These are phyloP conservation scores for Nevesoporus exiguus DNA, from an alignment of 768 basidiomycete genomes.

Conservation along the genomic window DNA sequence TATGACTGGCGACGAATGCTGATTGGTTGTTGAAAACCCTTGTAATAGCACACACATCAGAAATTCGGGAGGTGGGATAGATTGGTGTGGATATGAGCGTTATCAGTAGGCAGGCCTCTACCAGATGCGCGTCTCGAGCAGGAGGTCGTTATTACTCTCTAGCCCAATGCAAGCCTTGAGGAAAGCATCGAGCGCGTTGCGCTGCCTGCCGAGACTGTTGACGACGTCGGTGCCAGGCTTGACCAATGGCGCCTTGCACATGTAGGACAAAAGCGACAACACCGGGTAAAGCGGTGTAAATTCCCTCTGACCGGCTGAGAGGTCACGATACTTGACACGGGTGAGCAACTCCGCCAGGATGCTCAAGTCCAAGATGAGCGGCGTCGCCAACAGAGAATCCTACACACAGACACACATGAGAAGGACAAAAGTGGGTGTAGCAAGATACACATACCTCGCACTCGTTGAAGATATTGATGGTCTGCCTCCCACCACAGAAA, in stretches of 20 bases:
- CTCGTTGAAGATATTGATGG: slow-evolving; percentile 97
- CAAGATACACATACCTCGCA: slow-evolving; percentile 85
- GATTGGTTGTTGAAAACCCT: slow-evolving; percentile 23
- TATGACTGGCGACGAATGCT: not conserved
- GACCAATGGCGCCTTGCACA: slow-evolving; percentile 98
- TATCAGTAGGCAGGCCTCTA: no score
- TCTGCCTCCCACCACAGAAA: slow-evolving; percentile 90
- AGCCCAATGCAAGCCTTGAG: slow-evolving; percentile 92
- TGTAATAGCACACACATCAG: not conserved
- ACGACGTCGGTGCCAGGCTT: slow-evolving; percentile 92
- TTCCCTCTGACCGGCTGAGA: slow-evolving; percentile 43
- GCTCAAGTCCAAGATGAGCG: slow-evolving; percentile 89
- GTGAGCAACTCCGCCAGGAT: slow-evolving; percentile 94
- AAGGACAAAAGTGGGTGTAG: not conserved
- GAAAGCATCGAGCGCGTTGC: slow-evolving; percentile 90
- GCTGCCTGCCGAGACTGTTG: slow-evolving; percentile 93
- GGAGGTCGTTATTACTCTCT: slow-evolving; percentile 77
- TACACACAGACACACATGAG: slow-evolving; percentile 26
- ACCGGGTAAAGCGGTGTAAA: slow-evolving; percentile 88
- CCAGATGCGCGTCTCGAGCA: slow-evolving; percentile 89
- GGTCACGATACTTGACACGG: slow-evolving; percentile 83
- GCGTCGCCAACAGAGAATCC: slow-evolving; percentile 95
- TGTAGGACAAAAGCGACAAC: slow-evolving; percentile 89
- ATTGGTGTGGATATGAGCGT: no score
- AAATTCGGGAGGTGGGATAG: not conserved